A percentile compares a stretch with the other conserved stretches of the same genome.
These are phyloP conservation scores for Diaporthe sp. DNA, from an alignment of 2,329 filamentous ascomycete genomes.

Conservation along the genomic window DNA sequence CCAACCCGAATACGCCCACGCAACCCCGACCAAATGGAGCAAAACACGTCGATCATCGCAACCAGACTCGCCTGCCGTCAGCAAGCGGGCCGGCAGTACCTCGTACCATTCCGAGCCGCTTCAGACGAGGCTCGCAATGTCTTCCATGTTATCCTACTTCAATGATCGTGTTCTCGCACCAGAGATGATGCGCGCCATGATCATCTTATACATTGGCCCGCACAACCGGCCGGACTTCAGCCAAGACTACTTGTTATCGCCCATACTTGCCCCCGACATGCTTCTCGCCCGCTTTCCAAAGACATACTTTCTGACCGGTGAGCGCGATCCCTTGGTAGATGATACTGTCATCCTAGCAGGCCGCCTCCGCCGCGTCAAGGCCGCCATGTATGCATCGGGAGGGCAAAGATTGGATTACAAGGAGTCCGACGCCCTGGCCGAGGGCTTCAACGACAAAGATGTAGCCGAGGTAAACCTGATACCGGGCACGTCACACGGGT, in stretches of 20 bases:
- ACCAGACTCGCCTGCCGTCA: slow-evolving; percentile 42
- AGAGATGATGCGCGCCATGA: slow-evolving; percentile 99
- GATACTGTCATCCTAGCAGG: slow-evolving; percentile 98
- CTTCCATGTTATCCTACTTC: slow-evolving; percentile 98
- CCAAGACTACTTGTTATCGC: slow-evolving; percentile 91
- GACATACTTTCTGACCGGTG: slow-evolving; percentile 93
- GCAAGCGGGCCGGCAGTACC: slow-evolving; percentile 44
- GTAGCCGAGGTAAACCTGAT: slow-evolving; percentile 87
- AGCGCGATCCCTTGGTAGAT: slow-evolving; percentile 94
- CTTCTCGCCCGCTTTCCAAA: slow-evolving; percentile 91
- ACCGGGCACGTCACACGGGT: slow-evolving; percentile 92
- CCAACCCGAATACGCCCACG: slow-evolving; percentile 67
- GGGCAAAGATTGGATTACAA: slow-evolving; percentile 67
- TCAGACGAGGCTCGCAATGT: slow-evolving; percentile 90
- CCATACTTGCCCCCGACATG: slow-evolving; percentile 88
- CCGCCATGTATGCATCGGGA: slow-evolving; percentile 63
- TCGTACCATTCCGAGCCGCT: slow-evolving; percentile 72
- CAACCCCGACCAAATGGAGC: slow-evolving; percentile 57
- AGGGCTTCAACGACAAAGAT: slow-evolving; percentile 79
- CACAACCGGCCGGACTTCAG: slow-evolving; percentile 94
- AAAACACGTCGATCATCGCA: slow-evolving; percentile 43
- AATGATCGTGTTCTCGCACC: slow-evolving; percentile 95
- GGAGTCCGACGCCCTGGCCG: slow-evolving; percentile 58
- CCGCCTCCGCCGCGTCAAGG: slow-evolving; percentile 84
- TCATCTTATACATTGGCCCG: slow-evolving; percentile 95